Evolutionary conservation across 352 stramenopile species (phyloP).

Genomic region (Globisporangium uncinulatum): DNA sequence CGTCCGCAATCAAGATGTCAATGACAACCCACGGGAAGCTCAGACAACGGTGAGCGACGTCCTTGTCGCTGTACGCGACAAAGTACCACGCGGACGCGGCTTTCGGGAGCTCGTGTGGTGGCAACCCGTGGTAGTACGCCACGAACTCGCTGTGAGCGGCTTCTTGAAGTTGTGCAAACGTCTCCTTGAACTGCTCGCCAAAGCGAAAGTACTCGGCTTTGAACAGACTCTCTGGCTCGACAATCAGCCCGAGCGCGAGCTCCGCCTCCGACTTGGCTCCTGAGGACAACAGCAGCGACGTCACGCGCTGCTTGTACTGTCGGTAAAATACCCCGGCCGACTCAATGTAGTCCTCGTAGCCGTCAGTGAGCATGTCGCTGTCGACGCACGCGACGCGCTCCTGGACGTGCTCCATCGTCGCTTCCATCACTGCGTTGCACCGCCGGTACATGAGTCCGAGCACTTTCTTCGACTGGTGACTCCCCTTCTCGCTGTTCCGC

Average conservation of each 20-base stretch:
- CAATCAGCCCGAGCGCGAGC: conserved; percentile 68
- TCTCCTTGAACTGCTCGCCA: conserved; percentile 63
- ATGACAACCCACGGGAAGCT: conserved; percentile 78
- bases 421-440: conserved; percentile 42
- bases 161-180: conserved; percentile 42
- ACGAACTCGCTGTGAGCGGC: conserved; percentile 49
- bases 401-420: conserved; percentile 27
- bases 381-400: conserved; percentile 25
- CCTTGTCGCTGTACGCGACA: conserved; percentile 41
- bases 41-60: conserved; percentile 25
- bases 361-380: conserved; percentile 38
- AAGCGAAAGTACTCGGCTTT: conserved; percentile 77
- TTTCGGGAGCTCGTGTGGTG: conserved; percentile 22
- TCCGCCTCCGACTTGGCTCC: conserved; percentile 59
- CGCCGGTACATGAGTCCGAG: conserved; percentile 73
- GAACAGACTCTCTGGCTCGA: conserved; percentile 48
- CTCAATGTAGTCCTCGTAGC: conserved; percentile 42
- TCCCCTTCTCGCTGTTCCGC: conserved; percentile 57
- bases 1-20: conserved; percentile 43
- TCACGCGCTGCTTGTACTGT: conserved; percentile 57
- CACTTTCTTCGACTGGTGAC: conserved; percentile 65
- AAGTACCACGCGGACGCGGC: conserved; percentile 71
- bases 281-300: conserved; percentile 52
- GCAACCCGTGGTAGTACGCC: conserved; percentile 13
- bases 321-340: conserved; percentile 43